These are phyloP conservation scores for Pseudoturritis turrita DNA, from an alignment of 345 rosid species.

Conservation along the genomic window DNA sequence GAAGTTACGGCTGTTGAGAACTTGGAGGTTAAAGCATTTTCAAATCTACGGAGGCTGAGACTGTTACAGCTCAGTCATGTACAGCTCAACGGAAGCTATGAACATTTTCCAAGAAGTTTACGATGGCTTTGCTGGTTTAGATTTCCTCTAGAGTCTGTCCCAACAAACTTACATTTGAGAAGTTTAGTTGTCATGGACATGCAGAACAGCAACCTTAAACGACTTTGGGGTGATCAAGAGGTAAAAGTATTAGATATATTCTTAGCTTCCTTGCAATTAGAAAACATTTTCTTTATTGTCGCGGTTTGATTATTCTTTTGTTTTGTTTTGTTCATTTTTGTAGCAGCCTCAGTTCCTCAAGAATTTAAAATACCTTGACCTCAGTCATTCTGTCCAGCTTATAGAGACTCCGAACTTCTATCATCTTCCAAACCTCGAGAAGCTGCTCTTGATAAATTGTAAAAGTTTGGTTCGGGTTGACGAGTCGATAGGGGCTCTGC, in stretches of 20 bases:
- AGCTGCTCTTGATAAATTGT: constrained; percentile 4
- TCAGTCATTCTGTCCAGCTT: not conserved
- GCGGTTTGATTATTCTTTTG: not conserved
- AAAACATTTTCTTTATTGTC: not conserved
- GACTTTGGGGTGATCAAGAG: not conserved
- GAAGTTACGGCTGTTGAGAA: not conserved
- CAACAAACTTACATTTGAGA: not conserved
- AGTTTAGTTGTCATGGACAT: constrained; percentile 7
- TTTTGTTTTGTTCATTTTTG: not conserved
- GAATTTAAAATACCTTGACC: constrained; percentile 3
- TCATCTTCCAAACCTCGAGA: constrained; percentile 18
- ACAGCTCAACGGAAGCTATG: not conserved
- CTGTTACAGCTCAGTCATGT: constrained; percentile 17
- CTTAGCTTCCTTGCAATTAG: not conserved
- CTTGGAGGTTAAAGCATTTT: not conserved
- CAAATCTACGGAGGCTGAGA: not conserved
- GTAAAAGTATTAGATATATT: not conserved
- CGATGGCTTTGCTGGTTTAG: not conserved
- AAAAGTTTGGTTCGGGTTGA: not conserved
- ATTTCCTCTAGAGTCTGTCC: not conserved
- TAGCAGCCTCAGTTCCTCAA: not conserved
- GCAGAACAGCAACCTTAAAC: constrained; percentile 8
- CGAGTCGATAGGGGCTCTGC: not conserved
- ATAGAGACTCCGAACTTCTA: constrained; percentile 12
- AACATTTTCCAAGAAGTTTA: not conserved